These are phyloP conservation scores for Cyberlindnera mycetangii DNA, from an alignment of 805 yeast genomes.

Conservation along the genomic window DNA sequence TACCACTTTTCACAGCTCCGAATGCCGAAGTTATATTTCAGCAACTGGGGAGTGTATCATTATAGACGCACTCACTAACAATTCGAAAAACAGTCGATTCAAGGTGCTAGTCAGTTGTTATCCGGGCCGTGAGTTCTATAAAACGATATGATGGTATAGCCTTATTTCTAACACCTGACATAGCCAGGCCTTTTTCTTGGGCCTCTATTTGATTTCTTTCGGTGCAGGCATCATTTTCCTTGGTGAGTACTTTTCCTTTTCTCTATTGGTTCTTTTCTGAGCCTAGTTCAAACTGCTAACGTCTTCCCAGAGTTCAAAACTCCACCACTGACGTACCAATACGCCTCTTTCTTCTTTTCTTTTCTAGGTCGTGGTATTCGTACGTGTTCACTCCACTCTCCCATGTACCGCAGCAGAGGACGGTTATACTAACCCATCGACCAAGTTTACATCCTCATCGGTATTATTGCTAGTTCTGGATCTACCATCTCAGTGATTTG, in stretches of 20 bases:
- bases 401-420: neutral
- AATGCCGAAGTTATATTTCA: no score
- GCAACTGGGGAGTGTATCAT: slow-evolving; percentile 9
- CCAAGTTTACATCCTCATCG: slow-evolving; percentile 50
- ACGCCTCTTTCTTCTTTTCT: slow-evolving; percentile 59
- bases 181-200: slow-evolving; percentile 46
- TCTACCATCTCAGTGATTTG: slow-evolving; percentile 54
- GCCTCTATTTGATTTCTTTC: slow-evolving; percentile 52
- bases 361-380: slow-evolving; percentile 73
- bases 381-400: slow-evolving; percentile 31
- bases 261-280: neutral
- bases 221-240: slow-evolving; percentile 53
- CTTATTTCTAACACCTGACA: slow-evolving; percentile 18
- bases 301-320: slow-evolving; percentile 35
- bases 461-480: slow-evolving; percentile 47
- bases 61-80: neutral
- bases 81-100: slow-evolving; percentile 15
- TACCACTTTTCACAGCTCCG: neutral
- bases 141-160: neutral
- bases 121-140: slow-evolving; percentile 40
- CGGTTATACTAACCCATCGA: neutral
- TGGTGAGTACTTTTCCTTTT: no score
- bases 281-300: neutral
- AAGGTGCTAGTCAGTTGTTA: slow-evolving; percentile 26
- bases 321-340: slow-evolving; percentile 59